Conservation (phyloP, 768 basidiomycete species). For the Tubosaeta brunneosetosa region DNA sequence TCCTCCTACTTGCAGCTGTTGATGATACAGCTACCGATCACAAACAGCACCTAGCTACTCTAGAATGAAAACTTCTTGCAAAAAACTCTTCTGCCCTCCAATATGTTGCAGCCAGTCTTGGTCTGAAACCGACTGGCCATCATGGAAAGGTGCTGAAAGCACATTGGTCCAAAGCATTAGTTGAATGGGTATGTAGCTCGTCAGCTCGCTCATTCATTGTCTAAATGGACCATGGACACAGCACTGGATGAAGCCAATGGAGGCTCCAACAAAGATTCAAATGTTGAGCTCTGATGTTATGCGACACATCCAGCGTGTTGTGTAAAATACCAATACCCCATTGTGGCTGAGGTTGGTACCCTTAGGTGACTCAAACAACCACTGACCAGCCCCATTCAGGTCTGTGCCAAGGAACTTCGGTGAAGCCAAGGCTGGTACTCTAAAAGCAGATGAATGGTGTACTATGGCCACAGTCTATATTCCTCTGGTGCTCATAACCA, state of each 20-base stretch:
- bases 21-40: no score
- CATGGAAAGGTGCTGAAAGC: background rate
- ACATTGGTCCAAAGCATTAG: slow-evolving; percentile 2
- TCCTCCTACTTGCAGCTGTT: background rate
- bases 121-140: background rate
- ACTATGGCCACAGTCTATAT: slow-evolving; percentile 9
- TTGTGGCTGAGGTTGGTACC: no score
- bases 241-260: no score
- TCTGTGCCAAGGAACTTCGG: slow-evolving; percentile 18
- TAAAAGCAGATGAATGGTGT: slow-evolving; percentile 25
- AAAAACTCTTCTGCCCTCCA: background rate
- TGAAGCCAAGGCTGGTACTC: background rate
- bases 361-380: no score
- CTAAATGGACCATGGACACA: no score
- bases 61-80: background rate
- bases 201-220: no score
- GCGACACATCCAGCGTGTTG: no score
- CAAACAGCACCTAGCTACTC: background rate
- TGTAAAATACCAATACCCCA: no score
- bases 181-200: slow-evolving; percentile 9
- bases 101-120: background rate
- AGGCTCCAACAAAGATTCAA: no score
- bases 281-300: no score
- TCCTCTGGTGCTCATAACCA: slow-evolving; percentile 15
- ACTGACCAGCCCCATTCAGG: no score